Conservation (phyloP, 179 eudicot species). For the Beta macrorhiza region DNA sequence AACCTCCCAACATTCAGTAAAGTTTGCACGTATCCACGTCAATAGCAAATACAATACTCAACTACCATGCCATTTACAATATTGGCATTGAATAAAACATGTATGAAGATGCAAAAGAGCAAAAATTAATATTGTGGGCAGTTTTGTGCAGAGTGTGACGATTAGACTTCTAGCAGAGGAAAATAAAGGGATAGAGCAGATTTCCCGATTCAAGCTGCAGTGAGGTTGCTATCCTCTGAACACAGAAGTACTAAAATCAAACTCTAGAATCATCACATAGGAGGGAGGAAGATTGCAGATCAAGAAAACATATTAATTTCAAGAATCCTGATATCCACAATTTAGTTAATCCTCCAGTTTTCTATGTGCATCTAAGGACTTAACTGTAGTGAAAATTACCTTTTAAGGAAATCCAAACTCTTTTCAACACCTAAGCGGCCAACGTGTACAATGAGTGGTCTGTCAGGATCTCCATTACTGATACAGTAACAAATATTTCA, state of each 20-base stretch:
- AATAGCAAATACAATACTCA: neutral
- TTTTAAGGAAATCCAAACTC: slow-evolving; percentile 90
- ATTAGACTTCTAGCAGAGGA: neutral
- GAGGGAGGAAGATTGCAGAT: neutral
- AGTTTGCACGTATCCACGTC: neutral
- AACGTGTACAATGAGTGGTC: slow-evolving; percentile 87
- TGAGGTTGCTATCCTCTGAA: neutral
- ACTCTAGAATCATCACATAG: neutral
- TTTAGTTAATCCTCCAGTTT: neutral
- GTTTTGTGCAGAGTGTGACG: neutral
- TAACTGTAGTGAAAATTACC: slow-evolving; percentile 43
- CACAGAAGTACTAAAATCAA: neutral
- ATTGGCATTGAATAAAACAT: neutral
- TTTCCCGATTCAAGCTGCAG: neutral
- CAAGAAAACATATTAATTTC: neutral
- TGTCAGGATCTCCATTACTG: slow-evolving; percentile 85
- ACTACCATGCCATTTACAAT: neutral
- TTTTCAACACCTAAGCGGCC: slow-evolving; percentile 94
- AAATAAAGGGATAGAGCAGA: neutral
- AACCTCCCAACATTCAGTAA: too few relatives aligned
- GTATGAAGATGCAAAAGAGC: neutral
- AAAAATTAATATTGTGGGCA: neutral
- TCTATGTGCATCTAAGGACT: neutral
- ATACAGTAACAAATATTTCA: slow-evolving; percentile 9
- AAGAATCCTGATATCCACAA: neutral